A percentile compares a stretch with the other conserved stretches of the same genome.
Evolutionary conservation across 2,329 filamentous ascomycete genomes (phyloP).

Genomic region (Pseudogymnoascus sp.): DNA sequence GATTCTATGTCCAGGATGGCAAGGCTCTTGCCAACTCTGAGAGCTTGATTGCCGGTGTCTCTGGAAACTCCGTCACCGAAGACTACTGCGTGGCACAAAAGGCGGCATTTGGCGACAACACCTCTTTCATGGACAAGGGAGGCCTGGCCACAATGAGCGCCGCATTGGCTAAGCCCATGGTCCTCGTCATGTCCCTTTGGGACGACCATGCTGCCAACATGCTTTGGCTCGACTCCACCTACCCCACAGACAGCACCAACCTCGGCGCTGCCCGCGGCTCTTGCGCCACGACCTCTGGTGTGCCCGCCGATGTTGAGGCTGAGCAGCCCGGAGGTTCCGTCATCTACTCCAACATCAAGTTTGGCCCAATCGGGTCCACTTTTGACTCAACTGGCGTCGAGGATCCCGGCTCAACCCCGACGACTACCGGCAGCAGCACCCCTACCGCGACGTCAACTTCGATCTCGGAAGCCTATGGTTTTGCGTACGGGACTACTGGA

Average conservation of each 20-base stretch:
- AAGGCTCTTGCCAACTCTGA: constrained; percentile 43
- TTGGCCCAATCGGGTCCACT: constrained; percentile 19
- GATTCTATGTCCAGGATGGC: constrained; percentile 59
- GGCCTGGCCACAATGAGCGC: constrained; percentile 12
- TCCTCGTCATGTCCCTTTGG: constrained; percentile 28
- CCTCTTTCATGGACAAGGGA: constrained; percentile 24
- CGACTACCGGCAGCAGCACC: neutral
- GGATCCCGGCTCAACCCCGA: neutral
- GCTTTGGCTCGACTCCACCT: constrained; percentile 56
- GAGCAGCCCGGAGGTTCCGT: constrained; percentile 32
- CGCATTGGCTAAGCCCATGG: constrained; percentile 17
- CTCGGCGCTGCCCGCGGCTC: constrained; percentile 39
- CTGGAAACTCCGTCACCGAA: constrained; percentile 46
- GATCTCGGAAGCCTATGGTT: neutral
- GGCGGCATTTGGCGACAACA: constrained; percentile 45
- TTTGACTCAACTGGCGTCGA: constrained; percentile 9
- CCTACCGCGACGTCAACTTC: neutral
- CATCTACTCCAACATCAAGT: constrained; percentile 29
- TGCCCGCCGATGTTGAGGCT: constrained; percentile 33
- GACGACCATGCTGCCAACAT: constrained; percentile 52
- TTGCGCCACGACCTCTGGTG: constrained; percentile 33
- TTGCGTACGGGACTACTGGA: neutral
- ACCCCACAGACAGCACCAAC: constrained; percentile 36
- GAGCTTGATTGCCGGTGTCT: constrained; percentile 32
- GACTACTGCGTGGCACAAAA: constrained; percentile 54